Conservation (phyloP, 1,284 basidiomycete genomes). For the Trametes versicolor region DNA sequence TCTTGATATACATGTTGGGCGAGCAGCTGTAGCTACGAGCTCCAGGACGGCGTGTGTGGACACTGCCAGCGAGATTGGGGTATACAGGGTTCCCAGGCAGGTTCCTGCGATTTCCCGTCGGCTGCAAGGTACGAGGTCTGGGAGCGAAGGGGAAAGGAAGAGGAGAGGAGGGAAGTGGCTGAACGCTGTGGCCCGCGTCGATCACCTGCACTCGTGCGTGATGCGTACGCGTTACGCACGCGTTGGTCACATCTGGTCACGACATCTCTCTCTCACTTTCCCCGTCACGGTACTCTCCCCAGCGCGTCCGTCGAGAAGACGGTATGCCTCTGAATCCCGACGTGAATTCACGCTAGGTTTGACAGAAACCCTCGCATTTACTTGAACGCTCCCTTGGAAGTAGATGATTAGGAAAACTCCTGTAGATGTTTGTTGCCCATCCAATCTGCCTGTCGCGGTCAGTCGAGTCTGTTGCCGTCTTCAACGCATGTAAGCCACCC, state of each 20-base stretch:
- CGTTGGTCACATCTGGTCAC: conserved; percentile 35
- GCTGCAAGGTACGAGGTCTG: not conserved
- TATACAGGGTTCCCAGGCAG: not conserved
- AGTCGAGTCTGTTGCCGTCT: conserved; percentile 15
- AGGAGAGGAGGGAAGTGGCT: conserved; percentile 6
- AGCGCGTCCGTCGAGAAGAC: too few relatives aligned
- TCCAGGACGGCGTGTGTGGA: not conserved
- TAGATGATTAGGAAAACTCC: too few relatives aligned
- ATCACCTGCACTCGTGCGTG: not conserved
- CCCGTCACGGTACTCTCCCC: too few relatives aligned
- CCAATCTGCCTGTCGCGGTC: conserved; percentile 5
- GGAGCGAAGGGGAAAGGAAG: not conserved
- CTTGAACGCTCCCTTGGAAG: too few relatives aligned
- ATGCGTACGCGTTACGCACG: conserved; percentile 30
- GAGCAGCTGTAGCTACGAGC: not conserved
- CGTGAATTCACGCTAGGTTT: too few relatives aligned
- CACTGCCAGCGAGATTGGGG: not conserved
- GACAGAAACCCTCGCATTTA: too few relatives aligned
- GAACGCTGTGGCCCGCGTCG: not conserved
- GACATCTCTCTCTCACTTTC: too few relatives aligned
- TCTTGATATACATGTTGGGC: conserved; percentile 83
- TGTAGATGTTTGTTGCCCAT: conserved; percentile 21
- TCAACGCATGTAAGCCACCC: conserved; percentile 11
- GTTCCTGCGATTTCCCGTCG: too few relatives aligned
- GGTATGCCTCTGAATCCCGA: too few relatives aligned